Evolutionary conservation across 177 flowering plant species (phyloP).

Genomic region (Vitis hybrid): DNA sequence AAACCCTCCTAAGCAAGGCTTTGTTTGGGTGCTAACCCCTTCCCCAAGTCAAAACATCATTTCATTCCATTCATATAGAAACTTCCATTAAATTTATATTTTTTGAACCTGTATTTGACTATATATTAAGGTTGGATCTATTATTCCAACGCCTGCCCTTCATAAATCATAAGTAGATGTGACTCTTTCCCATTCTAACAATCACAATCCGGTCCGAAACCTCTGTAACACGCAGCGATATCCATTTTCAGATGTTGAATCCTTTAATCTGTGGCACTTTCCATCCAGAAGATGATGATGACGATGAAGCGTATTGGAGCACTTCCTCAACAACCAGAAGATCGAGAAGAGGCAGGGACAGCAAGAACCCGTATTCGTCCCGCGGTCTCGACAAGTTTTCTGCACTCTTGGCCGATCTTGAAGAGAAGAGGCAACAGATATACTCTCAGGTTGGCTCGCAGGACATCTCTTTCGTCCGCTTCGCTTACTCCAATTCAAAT

Average conservation of each 20-base stretch:
- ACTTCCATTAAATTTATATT: not conserved
- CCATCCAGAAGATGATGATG: slow-evolving; percentile 25
- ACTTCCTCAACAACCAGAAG: slow-evolving; percentile 23
- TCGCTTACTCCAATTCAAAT: slow-evolving; percentile 45
- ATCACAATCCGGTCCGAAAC: not conserved
- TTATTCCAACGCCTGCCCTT: not conserved
- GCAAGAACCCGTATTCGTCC: slow-evolving; percentile 50
- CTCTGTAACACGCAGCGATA: not conserved
- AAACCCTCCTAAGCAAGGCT: no score
- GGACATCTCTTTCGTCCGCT: slow-evolving; percentile 54
- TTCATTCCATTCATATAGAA: not conserved
- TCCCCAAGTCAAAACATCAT: slow-evolving; percentile 16
- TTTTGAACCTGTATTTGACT: not conserved
- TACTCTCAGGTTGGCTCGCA: slow-evolving; percentile 37
- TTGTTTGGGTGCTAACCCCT: not conserved
- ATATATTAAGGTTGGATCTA: not conserved
- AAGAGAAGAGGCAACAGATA: slow-evolving; percentile 53
- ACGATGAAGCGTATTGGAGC: slow-evolving; percentile 12
- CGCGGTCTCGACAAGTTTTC: slow-evolving; percentile 61
- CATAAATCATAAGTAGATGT: no score
- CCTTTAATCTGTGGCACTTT: slow-evolving; percentile 41
- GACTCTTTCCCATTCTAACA: not conserved
- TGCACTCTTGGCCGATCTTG: slow-evolving; percentile 54
- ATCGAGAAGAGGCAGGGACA: slow-evolving; percentile 16
- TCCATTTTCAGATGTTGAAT: slow-evolving; percentile 25